Evolutionary conservation across 768 basidiomycete genomes (phyloP).

Genomic region (Suillus lakei): DNA sequence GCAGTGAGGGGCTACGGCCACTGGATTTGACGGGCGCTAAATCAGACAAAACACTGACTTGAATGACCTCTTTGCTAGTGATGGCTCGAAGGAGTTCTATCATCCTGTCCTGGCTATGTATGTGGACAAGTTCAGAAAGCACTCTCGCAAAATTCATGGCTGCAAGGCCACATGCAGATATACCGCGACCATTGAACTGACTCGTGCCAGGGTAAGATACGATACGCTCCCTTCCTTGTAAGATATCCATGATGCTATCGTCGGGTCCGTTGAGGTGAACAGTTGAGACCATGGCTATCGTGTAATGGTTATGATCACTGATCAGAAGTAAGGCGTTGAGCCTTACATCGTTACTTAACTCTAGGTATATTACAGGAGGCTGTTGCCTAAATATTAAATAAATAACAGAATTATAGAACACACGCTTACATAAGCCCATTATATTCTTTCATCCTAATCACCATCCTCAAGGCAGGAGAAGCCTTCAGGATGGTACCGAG

Average conservation of each 20-base stretch:
- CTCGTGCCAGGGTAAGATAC: conserved; percentile 56
- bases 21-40: background rate
- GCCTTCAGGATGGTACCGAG: no score
- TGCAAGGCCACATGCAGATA: conserved; percentile 69
- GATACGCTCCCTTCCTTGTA: conserved; percentile 40
- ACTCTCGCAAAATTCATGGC: conserved; percentile 66
- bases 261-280: conserved; percentile 54
- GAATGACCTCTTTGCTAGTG: conserved; percentile 22
- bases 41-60: conserved; percentile 23
- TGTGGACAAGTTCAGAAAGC: background rate
- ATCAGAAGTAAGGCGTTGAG: no score
- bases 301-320: background rate
- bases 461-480: no score
- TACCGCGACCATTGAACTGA: conserved; percentile 53
- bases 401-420: background rate
- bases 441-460: no score
- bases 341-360: no score
- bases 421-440: no score
- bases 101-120: background rate
- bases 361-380: no score
- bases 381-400: background rate
- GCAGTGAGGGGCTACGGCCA: background rate
- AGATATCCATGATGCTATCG: conserved; percentile 29
- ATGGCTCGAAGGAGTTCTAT: conserved; percentile 3
- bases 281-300: conserved; percentile 46